Percentiles rank a stretch among this genome's conserved stretches.
These are phyloP conservation scores for Paramecium primaurelia DNA, from an alignment of 73 alveolate species.

Conservation along the genomic window DNA sequence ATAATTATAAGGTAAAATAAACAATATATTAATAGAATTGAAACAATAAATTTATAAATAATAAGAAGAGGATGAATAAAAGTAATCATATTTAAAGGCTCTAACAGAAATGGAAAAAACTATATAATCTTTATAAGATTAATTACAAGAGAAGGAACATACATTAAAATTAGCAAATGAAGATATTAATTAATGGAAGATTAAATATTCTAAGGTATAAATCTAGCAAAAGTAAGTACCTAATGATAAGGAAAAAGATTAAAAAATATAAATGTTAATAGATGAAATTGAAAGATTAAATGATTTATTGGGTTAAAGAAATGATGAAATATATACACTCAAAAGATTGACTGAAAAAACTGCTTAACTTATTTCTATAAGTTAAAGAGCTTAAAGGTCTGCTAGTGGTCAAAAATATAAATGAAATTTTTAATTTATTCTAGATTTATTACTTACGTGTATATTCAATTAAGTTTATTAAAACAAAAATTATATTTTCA, in stretches of 20 bases:
- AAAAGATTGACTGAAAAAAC: background rate
- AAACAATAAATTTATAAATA: background rate
- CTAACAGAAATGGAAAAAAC: background rate
- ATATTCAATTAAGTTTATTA: background rate
- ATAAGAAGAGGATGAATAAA: background rate
- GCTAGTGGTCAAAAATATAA: slow-evolving; percentile 4
- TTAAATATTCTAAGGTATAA: background rate
- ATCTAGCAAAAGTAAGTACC: background rate
- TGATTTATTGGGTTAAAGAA: background rate
- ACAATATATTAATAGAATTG: background rate
- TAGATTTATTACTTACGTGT: background rate
- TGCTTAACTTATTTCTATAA: background rate
- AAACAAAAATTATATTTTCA: background rate
- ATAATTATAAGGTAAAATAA: background rate
- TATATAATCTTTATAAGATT: background rate
- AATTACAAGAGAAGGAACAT: background rate
- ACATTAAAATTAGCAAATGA: background rate
- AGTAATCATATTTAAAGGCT: background rate
- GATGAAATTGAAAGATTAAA: background rate
- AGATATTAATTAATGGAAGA: background rate
- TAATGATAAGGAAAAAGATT: background rate
- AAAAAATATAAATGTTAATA: background rate
- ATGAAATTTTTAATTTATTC: background rate
- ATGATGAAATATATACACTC: background rate
- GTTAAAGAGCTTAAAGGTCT: background rate